phyloP scores from a whole-genome alignment of 2,329 filamentous ascomycete species.

The Monascus ruber region DNA sequence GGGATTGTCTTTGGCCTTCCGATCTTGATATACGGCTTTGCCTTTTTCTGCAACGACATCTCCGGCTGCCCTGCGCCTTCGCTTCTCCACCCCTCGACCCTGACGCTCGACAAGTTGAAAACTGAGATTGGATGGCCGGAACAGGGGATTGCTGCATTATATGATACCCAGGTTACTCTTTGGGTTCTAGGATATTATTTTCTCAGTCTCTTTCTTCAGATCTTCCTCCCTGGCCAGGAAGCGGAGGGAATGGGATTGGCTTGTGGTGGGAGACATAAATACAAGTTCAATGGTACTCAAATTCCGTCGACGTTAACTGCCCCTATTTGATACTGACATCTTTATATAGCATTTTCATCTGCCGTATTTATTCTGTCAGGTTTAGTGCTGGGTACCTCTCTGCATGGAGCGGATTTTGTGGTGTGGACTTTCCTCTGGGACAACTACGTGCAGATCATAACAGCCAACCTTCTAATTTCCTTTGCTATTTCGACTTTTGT shows the following conservation, averaged over 20 bases:
- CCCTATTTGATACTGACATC: constrained; percentile 5
- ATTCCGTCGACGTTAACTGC: neutral
- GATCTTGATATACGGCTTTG: constrained; percentile 63
- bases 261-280: constrained; percentile 64
- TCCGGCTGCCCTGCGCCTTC: constrained; percentile 83
- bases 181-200: constrained; percentile 68
- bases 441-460: constrained; percentile 78
- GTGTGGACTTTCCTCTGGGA: constrained; percentile 91
- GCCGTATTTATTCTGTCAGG: constrained; percentile 61
- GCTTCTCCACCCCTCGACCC: constrained; percentile 57
- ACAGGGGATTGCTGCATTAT: constrained; percentile 57
- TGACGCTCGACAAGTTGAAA: constrained; percentile 64
- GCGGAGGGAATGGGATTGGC: constrained; percentile 58
- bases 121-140: constrained; percentile 69
- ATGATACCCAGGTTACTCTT: constrained; percentile 56
- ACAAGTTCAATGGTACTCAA: constrained; percentile 62
- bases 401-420: constrained; percentile 68
- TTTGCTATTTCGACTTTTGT: constrained; percentile 63
- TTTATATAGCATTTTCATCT: constrained; percentile 56
- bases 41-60: constrained; percentile 84
- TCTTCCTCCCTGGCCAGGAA: constrained; percentile 63
- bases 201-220: constrained; percentile 62
- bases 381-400: constrained; percentile 60
- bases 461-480: constrained; percentile 68
- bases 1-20: constrained; percentile 72